Conservation (phyloP, 306 rosid genomes). For the Elaeagnus macrophylla region DNA sequence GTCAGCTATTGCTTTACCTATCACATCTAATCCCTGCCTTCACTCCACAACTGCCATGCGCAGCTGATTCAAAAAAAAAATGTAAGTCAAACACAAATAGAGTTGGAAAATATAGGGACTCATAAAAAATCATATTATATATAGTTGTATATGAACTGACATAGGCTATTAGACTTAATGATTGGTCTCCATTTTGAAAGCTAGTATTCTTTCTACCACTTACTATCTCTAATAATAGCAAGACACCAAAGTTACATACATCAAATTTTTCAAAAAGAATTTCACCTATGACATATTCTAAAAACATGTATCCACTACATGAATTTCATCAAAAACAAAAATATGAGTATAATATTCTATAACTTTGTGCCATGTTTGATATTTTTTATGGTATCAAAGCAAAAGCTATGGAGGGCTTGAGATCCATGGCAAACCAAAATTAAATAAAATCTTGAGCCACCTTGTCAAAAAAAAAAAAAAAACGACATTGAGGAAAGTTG, state of each 20-base stretch:
- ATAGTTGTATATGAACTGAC: conserved; percentile 9
- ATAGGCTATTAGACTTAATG: conserved; percentile 14
- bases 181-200: conserved; percentile 5
- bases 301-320: conserved; percentile 28
- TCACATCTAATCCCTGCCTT: conserved; percentile 5
- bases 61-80: neutral
- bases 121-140: neutral
- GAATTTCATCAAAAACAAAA: neutral
- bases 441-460: too few relatives aligned
- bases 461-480: too few relatives aligned
- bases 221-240: conserved; percentile 24
- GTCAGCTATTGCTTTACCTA: conserved; percentile 2
- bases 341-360: neutral
- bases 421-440: too few relatives aligned
- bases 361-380: neutral
- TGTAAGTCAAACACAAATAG: neutral
- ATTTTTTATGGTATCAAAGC: too few relatives aligned
- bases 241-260: conserved; percentile 22
- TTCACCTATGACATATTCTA: conserved; percentile 19
- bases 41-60: conserved; percentile 14
- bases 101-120: too few relatives aligned
- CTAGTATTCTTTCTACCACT: conserved; percentile 22
- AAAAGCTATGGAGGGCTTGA: too few relatives aligned
- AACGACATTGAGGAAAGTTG: too few relatives aligned
- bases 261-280: conserved; percentile 21